Evolutionary conservation across 305 asterid species (phyloP), one percentile per base, ranked within the genome.

Genomic region (Rubia tinctorum): DNA sequence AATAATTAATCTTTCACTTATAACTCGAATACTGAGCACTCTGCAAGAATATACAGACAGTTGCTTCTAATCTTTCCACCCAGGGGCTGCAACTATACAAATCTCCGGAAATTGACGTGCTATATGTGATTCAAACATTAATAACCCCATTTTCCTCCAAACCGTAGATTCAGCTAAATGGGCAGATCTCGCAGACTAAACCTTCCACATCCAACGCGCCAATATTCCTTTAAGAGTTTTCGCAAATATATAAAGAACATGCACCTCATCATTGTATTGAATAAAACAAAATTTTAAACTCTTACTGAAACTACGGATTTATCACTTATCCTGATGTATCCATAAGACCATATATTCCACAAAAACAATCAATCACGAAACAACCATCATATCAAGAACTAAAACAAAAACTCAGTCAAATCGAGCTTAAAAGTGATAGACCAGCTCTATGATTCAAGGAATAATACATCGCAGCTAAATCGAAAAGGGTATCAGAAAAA

Each of bases 161-260:
- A 56, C 14, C 12, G 11, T 18, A 7, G 27, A 65, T 55, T 53
- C 17, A 7, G 7, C 51, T 40, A 70, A 23, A 68, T 0, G 17
- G 55, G 37, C 40, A 56, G 67, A 71, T 40, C 56, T 7, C 60
- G 34, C 34, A 71, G 40, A 61, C 74, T 56, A 20, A 34, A 70
- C 4, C 0, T 8, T 37, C 22, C 74, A 37, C 8, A 69, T 1
- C 47, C 61, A 53, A 5, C 14, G 14, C 0, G 1, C 18, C 45
- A 27, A 10, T 30, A 40, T 17, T 30, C 43, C 8, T 47, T 0
- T 3, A 70, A 22, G 20, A 20, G 8, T 12, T 69, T 9, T 39
- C 43, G 42, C 18, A 66, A 9, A 66, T 51, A 12, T 39, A 17
- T 8, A 45, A 39, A 43, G 5, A 13, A 66, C 47, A 58, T 27